Percentiles rank a stretch among this genome's conserved stretches.
phyloP scores from a whole-genome alignment of 495 filamentous ascomycete genomes.

The Apiosordaria backusii region DNA sequence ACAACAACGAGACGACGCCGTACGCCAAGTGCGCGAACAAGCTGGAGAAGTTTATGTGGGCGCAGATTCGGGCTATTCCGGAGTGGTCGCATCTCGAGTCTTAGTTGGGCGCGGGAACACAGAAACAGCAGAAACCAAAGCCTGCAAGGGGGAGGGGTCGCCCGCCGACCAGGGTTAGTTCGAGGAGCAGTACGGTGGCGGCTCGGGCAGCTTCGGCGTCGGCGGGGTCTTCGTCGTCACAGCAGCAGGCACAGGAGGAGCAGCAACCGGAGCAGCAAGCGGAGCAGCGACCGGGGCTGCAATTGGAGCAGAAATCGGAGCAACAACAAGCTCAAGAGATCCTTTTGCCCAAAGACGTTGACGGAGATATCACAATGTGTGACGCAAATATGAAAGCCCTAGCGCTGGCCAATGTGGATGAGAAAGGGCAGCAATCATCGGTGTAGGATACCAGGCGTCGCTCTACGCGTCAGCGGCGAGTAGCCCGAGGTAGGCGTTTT shows the following conservation, averaged over 20 bases:
- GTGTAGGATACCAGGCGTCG: background rate
- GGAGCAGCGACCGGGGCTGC: background rate
- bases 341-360: background rate
- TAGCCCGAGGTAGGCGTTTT: background rate
- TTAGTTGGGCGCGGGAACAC: background rate
- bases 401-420: background rate
- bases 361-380: background rate
- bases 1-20: slow-evolving; percentile 92
- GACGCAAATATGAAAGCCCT: background rate
- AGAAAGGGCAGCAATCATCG: background rate
- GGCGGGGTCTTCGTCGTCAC: background rate
- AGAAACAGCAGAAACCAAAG: background rate
- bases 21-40: slow-evolving; percentile 96
- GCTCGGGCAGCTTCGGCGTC: background rate
- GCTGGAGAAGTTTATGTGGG: slow-evolving; percentile 95
- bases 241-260: background rate
- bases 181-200: background rate
- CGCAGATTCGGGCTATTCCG: slow-evolving; percentile 85
- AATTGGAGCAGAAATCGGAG: background rate
- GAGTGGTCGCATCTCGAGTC: slow-evolving; percentile 78
- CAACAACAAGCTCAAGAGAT: background rate
- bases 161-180: background rate
- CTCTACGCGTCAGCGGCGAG: background rate
- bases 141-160: background rate
- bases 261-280: background rate